Evolutionary conservation across 768 basidiomycete genomes (phyloP), one percentile per base, ranked within the genome.

Genomic region (Boletales sp.): DNA sequence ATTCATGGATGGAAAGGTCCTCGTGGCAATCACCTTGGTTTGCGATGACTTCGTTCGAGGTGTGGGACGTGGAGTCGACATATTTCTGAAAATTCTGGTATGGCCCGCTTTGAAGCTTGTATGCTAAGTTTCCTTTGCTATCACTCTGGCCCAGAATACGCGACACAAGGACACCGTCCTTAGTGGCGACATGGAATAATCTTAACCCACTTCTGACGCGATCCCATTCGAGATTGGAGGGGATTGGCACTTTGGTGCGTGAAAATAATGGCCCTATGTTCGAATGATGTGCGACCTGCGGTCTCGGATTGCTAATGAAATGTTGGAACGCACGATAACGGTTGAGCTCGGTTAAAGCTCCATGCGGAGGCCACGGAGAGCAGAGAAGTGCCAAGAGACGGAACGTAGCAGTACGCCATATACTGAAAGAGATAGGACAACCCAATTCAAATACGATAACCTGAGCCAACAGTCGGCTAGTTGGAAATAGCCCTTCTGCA

Each of bases 401-500:
- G 50, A 59, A 21, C 2, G 56, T 55, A 2, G 50, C 31, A 9
- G 29, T 9, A 5, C 57, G 67, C 78, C 78, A 80, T 30, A 69
- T 55, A 17, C 58, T 53, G 50, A 78, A 74, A 1, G 58, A 38
- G 0, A 45, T 0, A 1, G 78, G 79, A 37, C 67, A 67, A 8
- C 48, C 29, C 0, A 77, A 56, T 51, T 80, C 77, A 37, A 80
- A 80, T 1, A 79, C 60, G 15, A 70, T 59, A 0, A 56, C 52
- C 34, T 67, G 57, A 0, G 63, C 61, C 10, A 37, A 27, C 5
- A 51, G 6, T 1, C 15, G n/a, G 8, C 66, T 34, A 0, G 55
- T 29, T 0, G 79, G 75, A 11, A 80, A 55, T 0, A 77, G 79
- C 76, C 75, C 75, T 49, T 79, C 78, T 18, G 73, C 64, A 6